Conservation (phyloP, 2,329 filamentous ascomycete genomes). For the Fusarium verticillioides region DNA sequence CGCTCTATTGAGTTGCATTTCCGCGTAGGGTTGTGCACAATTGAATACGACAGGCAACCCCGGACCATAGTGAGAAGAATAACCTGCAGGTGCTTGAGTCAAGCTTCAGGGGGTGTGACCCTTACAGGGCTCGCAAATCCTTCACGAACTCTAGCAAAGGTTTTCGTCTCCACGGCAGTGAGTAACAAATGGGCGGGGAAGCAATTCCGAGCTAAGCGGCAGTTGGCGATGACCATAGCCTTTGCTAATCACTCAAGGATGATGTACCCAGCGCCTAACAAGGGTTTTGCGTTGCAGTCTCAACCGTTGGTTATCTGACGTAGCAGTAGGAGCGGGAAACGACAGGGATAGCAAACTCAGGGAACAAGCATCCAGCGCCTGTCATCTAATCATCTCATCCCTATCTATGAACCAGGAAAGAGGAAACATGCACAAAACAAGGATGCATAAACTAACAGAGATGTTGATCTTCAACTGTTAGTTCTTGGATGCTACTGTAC, state of each 20-base stretch:
- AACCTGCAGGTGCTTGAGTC: not conserved
- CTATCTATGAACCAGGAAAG: not conserved
- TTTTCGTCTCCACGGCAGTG: not conserved
- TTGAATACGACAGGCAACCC: not conserved
- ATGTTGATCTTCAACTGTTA: constrained; percentile 21
- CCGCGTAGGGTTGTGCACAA: not conserved
- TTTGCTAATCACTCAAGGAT: not conserved
- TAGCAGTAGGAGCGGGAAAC: not conserved
- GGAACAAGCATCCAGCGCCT: not conserved
- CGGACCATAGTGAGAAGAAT: not conserved
- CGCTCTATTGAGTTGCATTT: not conserved
- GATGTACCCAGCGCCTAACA: not conserved
- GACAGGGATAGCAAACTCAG: not conserved
- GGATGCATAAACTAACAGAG: not conserved
- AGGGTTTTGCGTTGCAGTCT: not conserved
- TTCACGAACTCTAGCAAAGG: not conserved
- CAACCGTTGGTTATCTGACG: constrained; percentile 6
- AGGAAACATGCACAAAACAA: not conserved
- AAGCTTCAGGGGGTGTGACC: not conserved
- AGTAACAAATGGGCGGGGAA: not conserved
- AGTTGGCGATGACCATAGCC: not conserved
- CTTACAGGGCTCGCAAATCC: not conserved
- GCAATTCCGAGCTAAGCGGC: not conserved
- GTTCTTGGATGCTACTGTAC: constrained; percentile 6
- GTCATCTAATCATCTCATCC: not conserved